These are phyloP conservation scores for Globisporangium polare DNA, from an alignment of 352 stramenopile genomes.

Conservation along the genomic window DNA sequence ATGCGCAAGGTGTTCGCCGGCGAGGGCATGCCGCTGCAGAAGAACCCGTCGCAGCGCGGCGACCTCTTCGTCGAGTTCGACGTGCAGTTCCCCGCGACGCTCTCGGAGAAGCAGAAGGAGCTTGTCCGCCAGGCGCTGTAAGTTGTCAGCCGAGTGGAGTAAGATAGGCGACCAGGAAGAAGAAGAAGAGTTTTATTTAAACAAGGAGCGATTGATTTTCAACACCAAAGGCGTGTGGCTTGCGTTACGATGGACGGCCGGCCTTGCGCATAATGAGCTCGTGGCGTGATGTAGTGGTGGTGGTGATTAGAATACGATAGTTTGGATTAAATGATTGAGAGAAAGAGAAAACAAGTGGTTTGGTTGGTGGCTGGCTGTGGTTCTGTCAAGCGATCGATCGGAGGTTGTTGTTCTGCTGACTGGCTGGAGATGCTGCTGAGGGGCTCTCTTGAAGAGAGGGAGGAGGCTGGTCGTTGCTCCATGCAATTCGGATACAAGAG, in stretches of 20 bases:
- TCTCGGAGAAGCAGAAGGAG: conserved; percentile 78
- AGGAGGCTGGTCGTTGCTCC: not conserved
- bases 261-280: not conserved
- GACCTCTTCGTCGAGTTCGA: conserved; percentile 97
- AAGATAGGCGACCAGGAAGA: not conserved
- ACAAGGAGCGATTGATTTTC: not conserved
- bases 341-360: not conserved
- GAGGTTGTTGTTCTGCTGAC: not conserved
- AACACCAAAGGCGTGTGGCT: not conserved
- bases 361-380: not conserved
- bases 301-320: not conserved
- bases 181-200: conserved; percentile 4
- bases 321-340: not conserved
- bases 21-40: conserved; percentile 96
- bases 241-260: not conserved
- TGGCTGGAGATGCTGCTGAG: not conserved
- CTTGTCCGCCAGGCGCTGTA: conserved; percentile 74
- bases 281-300: not conserved
- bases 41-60: conserved; percentile 70
- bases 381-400: not conserved
- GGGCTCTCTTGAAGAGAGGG: not conserved
- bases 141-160: not conserved
- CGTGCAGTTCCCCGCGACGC: conserved; percentile 93
- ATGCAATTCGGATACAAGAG: not conserved
- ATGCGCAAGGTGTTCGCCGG: conserved; percentile 90